A percentile compares a stretch with the other conserved stretches of the same genome.
These are phyloP conservation scores for Cinchona pubescens DNA, from an alignment of 257 asterid species.

Conservation along the genomic window DNA sequence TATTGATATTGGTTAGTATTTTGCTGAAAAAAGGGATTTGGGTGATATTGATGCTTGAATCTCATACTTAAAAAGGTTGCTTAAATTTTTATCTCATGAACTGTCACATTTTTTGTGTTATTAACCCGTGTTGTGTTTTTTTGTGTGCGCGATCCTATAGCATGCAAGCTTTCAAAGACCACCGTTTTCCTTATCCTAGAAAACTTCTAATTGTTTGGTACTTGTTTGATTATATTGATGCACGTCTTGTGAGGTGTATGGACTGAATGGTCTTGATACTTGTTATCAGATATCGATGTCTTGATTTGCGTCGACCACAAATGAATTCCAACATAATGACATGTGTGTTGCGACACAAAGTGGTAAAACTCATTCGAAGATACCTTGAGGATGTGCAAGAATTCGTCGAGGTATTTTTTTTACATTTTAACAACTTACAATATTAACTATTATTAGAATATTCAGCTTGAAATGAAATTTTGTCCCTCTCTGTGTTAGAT, in stretches of 20 bases:
- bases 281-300: constrained; percentile 72
- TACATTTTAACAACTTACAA: constrained; percentile 13
- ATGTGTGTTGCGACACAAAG: constrained; percentile 85
- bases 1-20: background rate
- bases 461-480: constrained; percentile 14
- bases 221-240: background rate
- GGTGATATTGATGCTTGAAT: background rate
- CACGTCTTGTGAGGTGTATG: constrained; percentile 4
- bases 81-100: background rate
- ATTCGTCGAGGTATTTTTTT: constrained; percentile 84
- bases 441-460: constrained; percentile 3
- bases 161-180: background rate
- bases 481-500: constrained; percentile 27
- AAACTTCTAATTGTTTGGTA: background rate
- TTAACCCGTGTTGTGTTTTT: background rate
- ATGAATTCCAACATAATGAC: constrained; percentile 74
- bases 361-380: constrained; percentile 83
- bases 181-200: background rate
- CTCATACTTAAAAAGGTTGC: background rate
- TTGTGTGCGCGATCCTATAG: background rate
- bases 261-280: constrained; percentile 20
- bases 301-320: constrained; percentile 84
- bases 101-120: background rate
- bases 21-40: background rate
- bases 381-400: constrained; percentile 82